Conservation (phyloP, 306 rosid species). For the Malus sieversii region DNA sequence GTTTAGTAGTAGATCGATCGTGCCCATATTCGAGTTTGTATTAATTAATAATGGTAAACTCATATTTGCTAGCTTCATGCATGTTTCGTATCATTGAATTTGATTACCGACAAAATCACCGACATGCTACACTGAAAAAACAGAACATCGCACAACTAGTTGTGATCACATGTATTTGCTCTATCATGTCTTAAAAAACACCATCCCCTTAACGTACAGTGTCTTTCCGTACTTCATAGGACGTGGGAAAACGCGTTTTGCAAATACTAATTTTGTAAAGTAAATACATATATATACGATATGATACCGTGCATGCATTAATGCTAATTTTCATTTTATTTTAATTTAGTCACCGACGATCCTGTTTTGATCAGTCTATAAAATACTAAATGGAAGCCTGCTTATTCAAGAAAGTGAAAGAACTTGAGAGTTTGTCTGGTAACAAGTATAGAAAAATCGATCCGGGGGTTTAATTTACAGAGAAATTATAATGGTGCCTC, state of each 20-base stretch:
- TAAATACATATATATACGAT: no score
- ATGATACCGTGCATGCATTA: not conserved
- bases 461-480: not conserved
- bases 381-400: not conserved
- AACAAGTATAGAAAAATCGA: not conserved
- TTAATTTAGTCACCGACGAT: conserved; percentile 56
- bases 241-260: conserved; percentile 20
- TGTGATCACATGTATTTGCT: conserved; percentile 15
- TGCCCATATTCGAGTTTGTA: not conserved
- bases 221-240: not conserved
- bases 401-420: not conserved
- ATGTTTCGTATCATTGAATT: not conserved
- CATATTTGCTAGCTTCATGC: not conserved
- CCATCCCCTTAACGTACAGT: not conserved
- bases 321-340: not conserved
- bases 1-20: not conserved
- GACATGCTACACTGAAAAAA: conserved; percentile 3
- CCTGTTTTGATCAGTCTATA: not conserved
- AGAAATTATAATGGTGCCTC: not conserved
- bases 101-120: not conserved
- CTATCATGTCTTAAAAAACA: not conserved
- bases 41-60: no score
- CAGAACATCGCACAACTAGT: not conserved
- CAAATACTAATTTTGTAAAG: not conserved
- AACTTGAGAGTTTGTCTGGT: not conserved